Conservation (phyloP, 352 stramenopile genomes). For the Globisporangium takayamanum region DNA sequence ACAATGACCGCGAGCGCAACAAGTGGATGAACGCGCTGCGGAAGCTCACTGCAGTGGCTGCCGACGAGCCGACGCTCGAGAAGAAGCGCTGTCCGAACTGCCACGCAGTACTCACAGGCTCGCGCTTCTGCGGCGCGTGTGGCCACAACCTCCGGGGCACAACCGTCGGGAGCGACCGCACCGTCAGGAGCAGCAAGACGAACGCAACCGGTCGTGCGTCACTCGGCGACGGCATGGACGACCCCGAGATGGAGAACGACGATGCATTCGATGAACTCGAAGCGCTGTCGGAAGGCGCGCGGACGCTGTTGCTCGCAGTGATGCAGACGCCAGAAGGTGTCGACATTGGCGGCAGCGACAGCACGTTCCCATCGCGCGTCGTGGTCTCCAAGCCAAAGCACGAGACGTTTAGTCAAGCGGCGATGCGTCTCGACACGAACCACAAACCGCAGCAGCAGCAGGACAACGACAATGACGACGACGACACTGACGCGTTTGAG, state of each 20-base stretch:
- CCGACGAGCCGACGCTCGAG: slow-evolving; percentile 63
- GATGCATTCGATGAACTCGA: slow-evolving; percentile 85
- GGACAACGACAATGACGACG: slow-evolving; percentile 17
- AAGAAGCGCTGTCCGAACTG: slow-evolving; percentile 86
- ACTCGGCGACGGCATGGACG: slow-evolving; percentile 38
- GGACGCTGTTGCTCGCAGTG: slow-evolving; percentile 76
- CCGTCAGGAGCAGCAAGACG: slow-evolving; percentile 15
- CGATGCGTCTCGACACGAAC: background rate
- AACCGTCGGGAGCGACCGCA: slow-evolving; percentile 42
- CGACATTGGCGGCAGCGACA: slow-evolving; percentile 62
- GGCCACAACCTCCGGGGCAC: slow-evolving; percentile 83
- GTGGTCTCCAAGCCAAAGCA: slow-evolving; percentile 1
- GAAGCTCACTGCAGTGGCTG: slow-evolving; percentile 59
- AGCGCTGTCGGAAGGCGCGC: slow-evolving; percentile 77
- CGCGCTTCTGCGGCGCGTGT: slow-evolving; percentile 83
- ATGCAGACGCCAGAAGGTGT: slow-evolving; percentile 85
- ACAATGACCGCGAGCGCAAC: slow-evolving; percentile 81
- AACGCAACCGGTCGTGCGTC: slow-evolving; percentile 15
- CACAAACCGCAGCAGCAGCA: slow-evolving; percentile 10
- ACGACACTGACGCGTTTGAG: background rate
- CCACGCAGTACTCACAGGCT: slow-evolving; percentile 77
- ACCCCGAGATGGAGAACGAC: slow-evolving; percentile 68
- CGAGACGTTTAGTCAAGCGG: background rate
- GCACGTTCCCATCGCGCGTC: slow-evolving; percentile 29
- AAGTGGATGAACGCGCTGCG: slow-evolving; percentile 86